Evolutionary conservation across 2,329 filamentous ascomycete species (phyloP), one percentile per base, ranked within the genome.

Genomic region (Shiraia sp.): DNA sequence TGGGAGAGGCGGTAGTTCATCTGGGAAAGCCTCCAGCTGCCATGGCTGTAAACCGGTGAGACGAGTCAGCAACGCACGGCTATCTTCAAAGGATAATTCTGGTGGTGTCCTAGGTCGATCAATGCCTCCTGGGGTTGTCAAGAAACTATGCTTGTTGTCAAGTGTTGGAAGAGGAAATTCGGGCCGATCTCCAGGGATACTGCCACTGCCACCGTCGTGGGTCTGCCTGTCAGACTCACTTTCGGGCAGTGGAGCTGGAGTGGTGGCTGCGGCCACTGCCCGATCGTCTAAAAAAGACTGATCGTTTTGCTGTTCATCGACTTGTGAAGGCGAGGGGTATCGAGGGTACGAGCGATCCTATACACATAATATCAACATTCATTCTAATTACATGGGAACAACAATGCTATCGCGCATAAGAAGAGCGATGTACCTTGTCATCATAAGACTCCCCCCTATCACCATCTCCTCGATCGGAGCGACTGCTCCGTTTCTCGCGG

Each of bases 201-300:
- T 59, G 53, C 53, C 57, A 61, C 56, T 59, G 33, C 55, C 50
- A 17, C 52, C 29, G 26, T 47, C 28, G 29, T 50, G 50, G 32
- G 48, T 45, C 47, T 54, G 39, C 54, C 53, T 47, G 37, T 42
- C 56, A 51, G 53, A 40, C 61, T 68, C 65, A 64, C 48, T 64
- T 65, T 49, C 67, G 70, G 71, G 72, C 70, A 68, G 66, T 71
- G 75, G 75, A 71, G 59, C 61, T 55, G 51, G 49, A 55, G 49
- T 49, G 45, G 51, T 49, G 45, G 51, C 48, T 55, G 49, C 59
- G 53, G 78, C 77, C 79, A 81, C 80, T 77, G 78, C 79, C 79
- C 79, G 74, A 71, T 74, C 72, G 64, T 67, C 80, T 84, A 83
- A 82, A 83, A 83, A 83, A 83, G 80, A 77, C 72, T 76, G 64